A percentile compares a stretch with the other conserved stretches of the same genome.
Evolutionary conservation across 495 filamentous ascomycete species (phyloP).

Genomic region (Aspergillus saccharolyticus): DNA sequence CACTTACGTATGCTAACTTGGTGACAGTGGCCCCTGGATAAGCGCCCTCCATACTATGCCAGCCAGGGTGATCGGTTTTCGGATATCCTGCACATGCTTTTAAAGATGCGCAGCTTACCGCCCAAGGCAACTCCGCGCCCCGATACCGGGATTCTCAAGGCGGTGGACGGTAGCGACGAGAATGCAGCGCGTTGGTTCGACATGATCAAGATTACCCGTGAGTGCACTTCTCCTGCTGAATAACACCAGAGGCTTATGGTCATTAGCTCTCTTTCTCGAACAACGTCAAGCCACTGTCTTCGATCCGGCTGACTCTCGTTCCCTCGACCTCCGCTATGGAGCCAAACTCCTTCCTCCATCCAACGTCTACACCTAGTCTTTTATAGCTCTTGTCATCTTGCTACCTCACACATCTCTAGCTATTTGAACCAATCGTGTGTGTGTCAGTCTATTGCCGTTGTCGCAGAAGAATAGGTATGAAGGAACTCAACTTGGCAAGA

Average conservation of each 20-base stretch:
- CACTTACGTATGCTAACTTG: background rate
- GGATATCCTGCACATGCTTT: slow-evolving; percentile 67
- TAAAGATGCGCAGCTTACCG: slow-evolving; percentile 65
- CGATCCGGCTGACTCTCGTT: slow-evolving; percentile 59
- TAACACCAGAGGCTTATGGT: background rate
- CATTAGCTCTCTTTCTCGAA: slow-evolving; percentile 38
- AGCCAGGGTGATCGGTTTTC: slow-evolving; percentile 69
- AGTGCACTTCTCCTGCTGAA: slow-evolving; percentile 23
- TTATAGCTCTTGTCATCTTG: too few relatives aligned
- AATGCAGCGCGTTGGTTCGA: slow-evolving; percentile 56
- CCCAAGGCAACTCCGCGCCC: slow-evolving; percentile 52
- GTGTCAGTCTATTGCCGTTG: too few relatives aligned
- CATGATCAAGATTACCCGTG: slow-evolving; percentile 55
- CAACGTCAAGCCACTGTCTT: slow-evolving; percentile 47
- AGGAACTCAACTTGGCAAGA: background rate
- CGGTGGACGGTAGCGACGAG: slow-evolving; percentile 49
- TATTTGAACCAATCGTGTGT: background rate
- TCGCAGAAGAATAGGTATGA: background rate
- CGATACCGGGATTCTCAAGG: slow-evolving; percentile 50
- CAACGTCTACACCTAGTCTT: slow-evolving; percentile 20
- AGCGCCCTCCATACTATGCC: slow-evolving; percentile 57
- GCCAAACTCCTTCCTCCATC: slow-evolving; percentile 49
- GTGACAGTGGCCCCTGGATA: slow-evolving; percentile 64
- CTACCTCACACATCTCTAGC: background rate
- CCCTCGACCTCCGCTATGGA: slow-evolving; percentile 61